These are phyloP conservation scores for Colletotrichum falcatum DNA, from an alignment of 2,329 filamentous ascomycete genomes.

Conservation along the genomic window DNA sequence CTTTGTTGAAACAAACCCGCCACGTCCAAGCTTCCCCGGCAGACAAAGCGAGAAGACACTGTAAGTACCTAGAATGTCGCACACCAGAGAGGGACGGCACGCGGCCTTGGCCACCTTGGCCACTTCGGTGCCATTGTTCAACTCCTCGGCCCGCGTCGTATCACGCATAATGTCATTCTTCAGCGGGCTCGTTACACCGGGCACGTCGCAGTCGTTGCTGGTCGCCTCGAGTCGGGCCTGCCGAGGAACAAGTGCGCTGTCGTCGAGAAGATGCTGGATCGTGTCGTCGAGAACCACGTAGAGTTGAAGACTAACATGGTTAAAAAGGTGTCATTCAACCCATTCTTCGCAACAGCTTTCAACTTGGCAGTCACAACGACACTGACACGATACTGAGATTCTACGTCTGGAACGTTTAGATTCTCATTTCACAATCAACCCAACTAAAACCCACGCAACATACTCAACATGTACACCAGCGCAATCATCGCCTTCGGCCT, in stretches of 20 bases:
- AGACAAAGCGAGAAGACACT: constrained; percentile 41
- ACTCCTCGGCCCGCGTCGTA: constrained; percentile 31
- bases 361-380: constrained; percentile 38
- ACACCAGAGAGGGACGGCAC: constrained; percentile 14
- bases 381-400: constrained; percentile 33
- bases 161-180: constrained; percentile 38
- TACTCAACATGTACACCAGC: constrained; percentile 66
- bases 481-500: constrained; percentile 66
- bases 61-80: constrained; percentile 31
- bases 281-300: constrained; percentile 1
- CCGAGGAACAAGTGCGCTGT: constrained; percentile 35
- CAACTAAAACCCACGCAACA: constrained; percentile 49
- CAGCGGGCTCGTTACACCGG: constrained; percentile 23
- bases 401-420: constrained; percentile 58
- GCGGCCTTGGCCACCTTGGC: constrained; percentile 6
- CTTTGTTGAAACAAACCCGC: constrained; percentile 31
- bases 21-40: constrained; percentile 28
- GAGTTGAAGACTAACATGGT: constrained; percentile 26
- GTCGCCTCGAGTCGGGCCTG: constrained; percentile 38
- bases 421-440: constrained; percentile 42
- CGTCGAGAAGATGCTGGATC: constrained; percentile 27
- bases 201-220: constrained; percentile 21
- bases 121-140: constrained; percentile 31
- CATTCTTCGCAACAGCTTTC: constrained; percentile 18
- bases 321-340: constrained; percentile 35